Base-by-base conservation (phyloP, 2,329 filamentous ascomycete species). In the Xylaria multiplex region DNA sequence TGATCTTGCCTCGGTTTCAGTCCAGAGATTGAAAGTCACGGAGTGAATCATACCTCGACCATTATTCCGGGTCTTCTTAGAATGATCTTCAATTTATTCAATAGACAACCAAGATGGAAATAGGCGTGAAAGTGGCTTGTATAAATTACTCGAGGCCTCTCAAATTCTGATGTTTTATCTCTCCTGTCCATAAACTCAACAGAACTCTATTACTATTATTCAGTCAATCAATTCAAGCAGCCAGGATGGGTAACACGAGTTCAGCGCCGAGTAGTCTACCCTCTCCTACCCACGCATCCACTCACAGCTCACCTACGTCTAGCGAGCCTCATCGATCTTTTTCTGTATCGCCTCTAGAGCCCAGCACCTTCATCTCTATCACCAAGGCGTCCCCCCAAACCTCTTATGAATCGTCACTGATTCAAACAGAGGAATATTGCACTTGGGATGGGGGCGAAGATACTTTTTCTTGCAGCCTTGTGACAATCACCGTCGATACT, bases 291-390 rank as follows among this genome's bases (percentile, higher is more conserved):
- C 59, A 50, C 11, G 46, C 60, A n/a, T 14, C 42, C 22, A 46
- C 32, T 27, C 30, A 53, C 49, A 64, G 22, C 35, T 57, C 53
- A 24, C 19, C 37, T 2, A 1, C 37, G 6, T 4, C 30, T 6
- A 50, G 48, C 11, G 56, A 55, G 35, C 48, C 59, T n/a, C 56
- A 37, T 49, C 61, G 24, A 37, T 46, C 62, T n/a, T 46, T 69
- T 55, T 42, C 67, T 9, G 59, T 67, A 43, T 55, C 67, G 0
- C 62, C 65, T 30, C 49, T 68, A 13, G 59, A 30, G 24, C 49
- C 22, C 7, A 70, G 58, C 19, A 66, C 62, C 9, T 62, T 70
- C 22, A 19, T 66, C 14, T 68, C 68, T 49, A 19, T 68, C 46
- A 66, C 66, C 13, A 66, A 52, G 46, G 2, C 43, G 9, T 56